Evolutionary conservation across 805 yeast species (phyloP).

Genomic region (Ogataea saltuana): DNA sequence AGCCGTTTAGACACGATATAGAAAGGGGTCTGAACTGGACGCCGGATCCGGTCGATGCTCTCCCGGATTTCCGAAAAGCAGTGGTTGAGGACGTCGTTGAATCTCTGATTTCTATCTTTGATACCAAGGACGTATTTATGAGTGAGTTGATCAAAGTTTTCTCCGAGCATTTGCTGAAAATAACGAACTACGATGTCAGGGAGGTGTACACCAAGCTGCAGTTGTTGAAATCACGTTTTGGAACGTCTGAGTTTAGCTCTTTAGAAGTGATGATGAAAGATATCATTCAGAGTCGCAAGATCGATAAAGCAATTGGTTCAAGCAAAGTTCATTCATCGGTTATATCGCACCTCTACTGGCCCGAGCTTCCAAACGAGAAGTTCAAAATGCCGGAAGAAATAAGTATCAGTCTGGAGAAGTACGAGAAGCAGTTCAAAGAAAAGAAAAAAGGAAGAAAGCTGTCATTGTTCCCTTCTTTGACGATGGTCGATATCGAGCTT

Average conservation of each 20-base stretch:
- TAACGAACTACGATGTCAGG: conserved; percentile 41
- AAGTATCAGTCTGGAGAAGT: conserved; percentile 42
- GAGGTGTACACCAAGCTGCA: conserved; percentile 47
- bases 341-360: conserved; percentile 84
- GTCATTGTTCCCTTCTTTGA: conserved; percentile 56
- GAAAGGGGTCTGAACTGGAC: conserved; percentile 59
- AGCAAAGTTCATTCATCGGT: conserved; percentile 53
- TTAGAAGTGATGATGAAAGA: conserved; percentile 86
- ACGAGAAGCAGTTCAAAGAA: conserved; percentile 40
- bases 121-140: conserved; percentile 64
- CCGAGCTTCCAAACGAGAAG: conserved; percentile 46
- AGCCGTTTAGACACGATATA: conserved; percentile 38
- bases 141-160: conserved; percentile 63
- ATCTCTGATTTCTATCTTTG: conserved; percentile 70
- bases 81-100: conserved; percentile 68
- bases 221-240: conserved; percentile 62
- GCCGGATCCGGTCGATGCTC: conserved; percentile 88
- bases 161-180: conserved; percentile 53
- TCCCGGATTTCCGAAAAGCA: conserved; percentile 74
- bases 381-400: conserved; percentile 52
- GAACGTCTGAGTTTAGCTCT: conserved; percentile 61
- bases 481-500: conserved; percentile 61
- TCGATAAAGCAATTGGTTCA: conserved; percentile 40
- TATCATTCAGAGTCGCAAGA: conserved; percentile 53
- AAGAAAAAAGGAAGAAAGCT: conserved; percentile 60